Evolutionary conservation across 2,329 filamentous ascomycete species (phyloP), one percentile per base, ranked within the genome.

Genomic region (Fusarium caatingaense): DNA sequence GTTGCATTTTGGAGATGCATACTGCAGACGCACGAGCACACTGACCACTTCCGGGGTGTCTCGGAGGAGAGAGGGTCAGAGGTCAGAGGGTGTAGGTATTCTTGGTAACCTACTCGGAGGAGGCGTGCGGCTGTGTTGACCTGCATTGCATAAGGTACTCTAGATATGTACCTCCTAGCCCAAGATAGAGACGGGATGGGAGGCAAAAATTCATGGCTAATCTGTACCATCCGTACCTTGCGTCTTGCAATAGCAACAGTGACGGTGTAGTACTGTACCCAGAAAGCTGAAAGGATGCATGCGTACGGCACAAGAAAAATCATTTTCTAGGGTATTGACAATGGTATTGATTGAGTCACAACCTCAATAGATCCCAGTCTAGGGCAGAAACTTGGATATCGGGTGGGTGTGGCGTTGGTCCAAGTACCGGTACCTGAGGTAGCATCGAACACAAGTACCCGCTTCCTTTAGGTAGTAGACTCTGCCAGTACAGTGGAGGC

Each of bases 61-160:
- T 68, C 55, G 59, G 59, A 53, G 49, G 23, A 27, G 49, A 51
- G 67, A 68, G 63, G 40, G 68, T 70, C 18, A 41, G 49, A 51
- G 40, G 67, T 70, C 18, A 41, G 49, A 51, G 67, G 68, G 67
- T 45, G 68, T 70, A 42, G 45, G 42, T 48, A 20, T 55, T 55
- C 20, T 55, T 20, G 49, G 49, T 44, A 32, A 32, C 40, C 55
- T 30, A 37, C 34, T 70, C 68, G 68, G 68, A 70, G 67, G 67
- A 71, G 68, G 68, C 68, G 68, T 70, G 68, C 67, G 68, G 68
- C 68, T 70, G 68, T 70, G 68, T 68, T 71, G 56, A 64, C 58
- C 53, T 68, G 68, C 63, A 70, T 70, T 53, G 49, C 49, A 53
- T 53, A 37, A 37, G 34, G 34, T 37, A 37, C 34, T 12, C 34